These are phyloP conservation scores for Psidium guajava DNA, from an alignment of 345 rosid species.

Conservation along the genomic window DNA sequence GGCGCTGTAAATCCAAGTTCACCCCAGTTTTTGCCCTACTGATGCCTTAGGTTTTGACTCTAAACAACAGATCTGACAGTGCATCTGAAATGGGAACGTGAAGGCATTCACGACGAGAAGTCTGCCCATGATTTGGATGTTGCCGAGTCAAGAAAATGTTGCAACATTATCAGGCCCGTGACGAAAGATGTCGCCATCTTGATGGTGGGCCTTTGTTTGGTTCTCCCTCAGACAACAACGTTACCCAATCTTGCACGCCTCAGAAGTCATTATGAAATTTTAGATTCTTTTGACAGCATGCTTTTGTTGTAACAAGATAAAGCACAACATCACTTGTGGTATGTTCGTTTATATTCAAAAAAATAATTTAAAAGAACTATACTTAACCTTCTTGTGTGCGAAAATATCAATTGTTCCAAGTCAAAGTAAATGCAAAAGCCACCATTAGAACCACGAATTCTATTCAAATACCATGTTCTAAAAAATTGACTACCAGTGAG, in stretches of 20 bases:
- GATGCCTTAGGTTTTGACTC: too few relatives aligned
- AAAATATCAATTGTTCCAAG: neutral
- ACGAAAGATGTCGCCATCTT: neutral
- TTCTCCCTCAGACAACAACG: neutral
- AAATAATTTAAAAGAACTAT: neutral
- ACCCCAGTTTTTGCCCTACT: too few relatives aligned
- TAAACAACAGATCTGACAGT: neutral
- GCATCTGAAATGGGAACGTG: neutral
- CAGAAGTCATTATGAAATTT: neutral
- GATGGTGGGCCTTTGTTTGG: neutral
- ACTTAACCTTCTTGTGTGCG: neutral
- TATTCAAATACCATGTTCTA: too few relatives aligned
- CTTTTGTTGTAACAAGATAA: neutral
- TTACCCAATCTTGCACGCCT: neutral
- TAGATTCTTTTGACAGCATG: too few relatives aligned
- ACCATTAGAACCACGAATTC: too few relatives aligned
- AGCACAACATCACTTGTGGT: neutral
- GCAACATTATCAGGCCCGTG: neutral
- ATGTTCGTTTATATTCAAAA: neutral
- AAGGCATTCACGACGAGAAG: neutral
- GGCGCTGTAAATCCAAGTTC: too few relatives aligned
- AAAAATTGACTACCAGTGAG: too few relatives aligned
- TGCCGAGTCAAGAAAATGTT: neutral
- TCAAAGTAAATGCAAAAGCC: neutral
- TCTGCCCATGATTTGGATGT: neutral